Evolutionary conservation across 2,329 filamentous ascomycete species (phyloP), one percentile per base, ranked within the genome.

Genomic region (Ophiosphaerella narmari): DNA sequence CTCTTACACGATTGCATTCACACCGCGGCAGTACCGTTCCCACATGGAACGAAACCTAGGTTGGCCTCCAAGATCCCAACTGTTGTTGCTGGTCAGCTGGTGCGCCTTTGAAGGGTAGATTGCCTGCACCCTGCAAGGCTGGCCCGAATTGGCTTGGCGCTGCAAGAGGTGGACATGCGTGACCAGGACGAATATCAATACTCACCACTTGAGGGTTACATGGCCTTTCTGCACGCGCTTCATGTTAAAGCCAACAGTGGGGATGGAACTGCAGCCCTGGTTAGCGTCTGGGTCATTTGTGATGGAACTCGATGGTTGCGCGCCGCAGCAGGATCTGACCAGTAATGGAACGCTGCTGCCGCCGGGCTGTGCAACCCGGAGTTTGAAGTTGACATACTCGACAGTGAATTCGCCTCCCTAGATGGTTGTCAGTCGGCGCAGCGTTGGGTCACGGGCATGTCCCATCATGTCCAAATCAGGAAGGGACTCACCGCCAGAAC

Each of bases 241-340:
- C 86, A 97, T 96, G 76, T 97, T 99, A 81, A 97, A 97, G 60
- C 94, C 94, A 67, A 99, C 93, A 13, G 94, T 99, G 55, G 94
- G 94, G 74, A 97, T 97, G 62, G 93, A 96, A 80, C 93, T 97
- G 79, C 70, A 77, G 62, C 67, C 71, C 62, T 54, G 50, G 61
- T 77, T 65, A 77, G 73, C 62, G 60, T 63, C 64, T 60, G 66
- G 63, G 59, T 65, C 58, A 62, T 53, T 50, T 43, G 58, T 49
- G 53, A 60, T 48, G 62, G 58, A 23, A 55, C 54, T 55, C 56
- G 56, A 54, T 55, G 59, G 64, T 64, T 57, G 70, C 60, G 64
- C 65, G 56, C 60, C 60, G 60, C 62, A 59, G 61, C 51, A 57
- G 55, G 54, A 57, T 56, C 46, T 55, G 54, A 48, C 65, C 58